Evolutionary conservation across 495 filamentous ascomycete genomes (phyloP).

Genomic region (Staphylotrichum longicolle): DNA sequence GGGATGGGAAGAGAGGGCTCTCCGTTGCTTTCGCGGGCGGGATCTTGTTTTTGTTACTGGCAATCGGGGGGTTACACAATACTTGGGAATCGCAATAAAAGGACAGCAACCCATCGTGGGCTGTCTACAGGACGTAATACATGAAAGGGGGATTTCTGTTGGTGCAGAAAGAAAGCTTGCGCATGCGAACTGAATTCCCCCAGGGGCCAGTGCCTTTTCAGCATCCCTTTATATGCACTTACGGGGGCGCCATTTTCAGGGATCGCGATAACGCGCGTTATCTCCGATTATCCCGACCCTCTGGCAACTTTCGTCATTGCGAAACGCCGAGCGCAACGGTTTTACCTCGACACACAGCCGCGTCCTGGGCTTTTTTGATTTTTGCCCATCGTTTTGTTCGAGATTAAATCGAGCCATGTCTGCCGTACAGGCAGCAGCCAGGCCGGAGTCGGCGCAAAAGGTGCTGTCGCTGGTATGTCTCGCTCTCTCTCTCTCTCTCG

Average conservation of each 20-base stretch:
- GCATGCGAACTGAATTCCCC: too few relatives aligned
- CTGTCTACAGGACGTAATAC: background rate
- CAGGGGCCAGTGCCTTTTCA: too few relatives aligned
- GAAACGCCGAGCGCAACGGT: background rate
- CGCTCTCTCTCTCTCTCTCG: too few relatives aligned
- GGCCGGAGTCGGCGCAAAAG: slow-evolving; percentile 63
- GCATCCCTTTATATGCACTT: slow-evolving; percentile 1
- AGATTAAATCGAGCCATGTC: slow-evolving; percentile 37
- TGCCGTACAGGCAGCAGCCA: slow-evolving; percentile 49
- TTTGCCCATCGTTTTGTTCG: background rate
- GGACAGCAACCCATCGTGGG: too few relatives aligned
- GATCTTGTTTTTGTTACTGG: background rate
- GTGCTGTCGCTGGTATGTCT: slow-evolving; percentile 65
- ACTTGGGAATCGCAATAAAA: background rate
- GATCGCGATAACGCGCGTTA: slow-evolving; percentile 9
- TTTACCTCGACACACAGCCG: too few relatives aligned
- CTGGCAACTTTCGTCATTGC: slow-evolving; percentile 17
- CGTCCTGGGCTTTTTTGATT: background rate
- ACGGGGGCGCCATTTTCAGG: background rate
- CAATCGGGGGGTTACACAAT: too few relatives aligned
- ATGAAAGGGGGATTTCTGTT: background rate
- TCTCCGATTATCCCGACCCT: slow-evolving; percentile 5
- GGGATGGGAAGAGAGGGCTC: background rate
- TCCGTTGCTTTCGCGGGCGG: background rate
- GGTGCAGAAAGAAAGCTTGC: too few relatives aligned